phyloP scores from a whole-genome alignment of 495 filamentous ascomycete species.

The Emericellopsis terricola region DNA sequence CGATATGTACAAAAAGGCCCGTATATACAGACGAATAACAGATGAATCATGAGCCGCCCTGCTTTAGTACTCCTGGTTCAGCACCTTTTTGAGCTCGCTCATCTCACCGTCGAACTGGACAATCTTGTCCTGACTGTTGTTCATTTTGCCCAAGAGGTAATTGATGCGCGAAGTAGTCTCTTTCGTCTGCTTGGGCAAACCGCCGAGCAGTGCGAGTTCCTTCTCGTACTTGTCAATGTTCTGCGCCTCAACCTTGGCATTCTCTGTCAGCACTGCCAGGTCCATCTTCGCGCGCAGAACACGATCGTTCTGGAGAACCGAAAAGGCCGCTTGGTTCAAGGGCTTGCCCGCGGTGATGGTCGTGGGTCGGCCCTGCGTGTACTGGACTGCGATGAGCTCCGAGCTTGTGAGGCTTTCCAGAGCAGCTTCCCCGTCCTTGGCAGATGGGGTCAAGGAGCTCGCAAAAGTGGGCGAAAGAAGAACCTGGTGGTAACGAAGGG shows the following conservation, averaged over 20 bases:
- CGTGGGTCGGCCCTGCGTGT: slow-evolving; percentile 53
- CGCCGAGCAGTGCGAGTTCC: slow-evolving; percentile 50
- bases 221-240: slow-evolving; percentile 61
- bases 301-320: slow-evolving; percentile 45
- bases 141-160: slow-evolving; percentile 59
- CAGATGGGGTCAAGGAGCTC: slow-evolving; percentile 20
- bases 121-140: slow-evolving; percentile 56
- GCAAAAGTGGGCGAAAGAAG: slow-evolving; percentile 59
- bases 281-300: slow-evolving; percentile 63
- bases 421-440: slow-evolving; percentile 41
- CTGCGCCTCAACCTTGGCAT: slow-evolving; percentile 53
- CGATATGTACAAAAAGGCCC: not conserved
- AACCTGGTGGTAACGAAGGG: slow-evolving; percentile 65
- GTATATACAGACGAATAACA: not conserved
- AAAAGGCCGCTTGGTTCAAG: slow-evolving; percentile 74
- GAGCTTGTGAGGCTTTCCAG: slow-evolving; percentile 69
- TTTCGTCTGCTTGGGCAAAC: slow-evolving; percentile 40
- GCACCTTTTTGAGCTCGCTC: slow-evolving; percentile 46
- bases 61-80: slow-evolving; percentile 6
- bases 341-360: slow-evolving; percentile 67
- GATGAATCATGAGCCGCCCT: too few relatives aligned
- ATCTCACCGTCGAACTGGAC: slow-evolving; percentile 57
- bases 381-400: slow-evolving; percentile 71
- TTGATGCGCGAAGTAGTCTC: slow-evolving; percentile 41
- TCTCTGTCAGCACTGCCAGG: slow-evolving; percentile 42